These are phyloP conservation scores for Pisolithus albus DNA, from an alignment of 768 basidiomycete genomes.

Conservation along the genomic window DNA sequence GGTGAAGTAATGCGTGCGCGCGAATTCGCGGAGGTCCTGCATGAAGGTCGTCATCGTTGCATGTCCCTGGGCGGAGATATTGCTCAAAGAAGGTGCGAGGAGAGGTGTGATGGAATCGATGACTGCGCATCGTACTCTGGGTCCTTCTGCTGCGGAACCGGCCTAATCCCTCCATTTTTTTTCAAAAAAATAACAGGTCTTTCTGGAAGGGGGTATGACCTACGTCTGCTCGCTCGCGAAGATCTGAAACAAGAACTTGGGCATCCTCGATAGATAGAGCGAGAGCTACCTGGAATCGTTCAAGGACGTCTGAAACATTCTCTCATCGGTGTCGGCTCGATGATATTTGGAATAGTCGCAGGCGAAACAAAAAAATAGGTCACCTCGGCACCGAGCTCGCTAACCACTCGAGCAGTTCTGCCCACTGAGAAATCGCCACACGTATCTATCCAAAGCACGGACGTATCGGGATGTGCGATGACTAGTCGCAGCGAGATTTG, in stretches of 20 bases:
- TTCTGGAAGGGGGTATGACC: conserved; percentile 8
- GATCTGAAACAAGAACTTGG: conserved; percentile 42
- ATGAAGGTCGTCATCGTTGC: conserved; percentile 68
- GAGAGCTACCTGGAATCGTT: conserved; percentile 51
- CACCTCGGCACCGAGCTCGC: conserved; percentile 19
- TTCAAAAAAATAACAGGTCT: too few relatives aligned
- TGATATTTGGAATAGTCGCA: not conserved
- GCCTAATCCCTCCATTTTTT: conserved; percentile 8
- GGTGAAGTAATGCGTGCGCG: conserved; percentile 38
- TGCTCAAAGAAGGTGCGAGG: conserved; percentile 55
- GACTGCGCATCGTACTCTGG: conserved; percentile 42
- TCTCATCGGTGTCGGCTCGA: conserved; percentile 12
- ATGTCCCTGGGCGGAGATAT: conserved; percentile 67
- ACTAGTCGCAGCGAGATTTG: conserved; percentile 55
- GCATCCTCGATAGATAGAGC: conserved; percentile 54
- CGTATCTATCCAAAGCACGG: conserved; percentile 66
- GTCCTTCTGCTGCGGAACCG: conserved; percentile 2
- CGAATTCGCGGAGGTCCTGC: conserved; percentile 49
- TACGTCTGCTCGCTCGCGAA: conserved; percentile 29
- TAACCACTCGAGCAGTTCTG: conserved; percentile 35
- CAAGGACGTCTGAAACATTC: conserved; percentile 33
- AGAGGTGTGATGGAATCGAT: conserved; percentile 63
- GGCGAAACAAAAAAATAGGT: conserved; percentile 8
- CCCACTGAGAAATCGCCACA: conserved; percentile 58
- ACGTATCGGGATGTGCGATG: conserved; percentile 26